Conservation (phyloP, 169 alveolate genomes). For the Plasmodium fragile region DNA sequence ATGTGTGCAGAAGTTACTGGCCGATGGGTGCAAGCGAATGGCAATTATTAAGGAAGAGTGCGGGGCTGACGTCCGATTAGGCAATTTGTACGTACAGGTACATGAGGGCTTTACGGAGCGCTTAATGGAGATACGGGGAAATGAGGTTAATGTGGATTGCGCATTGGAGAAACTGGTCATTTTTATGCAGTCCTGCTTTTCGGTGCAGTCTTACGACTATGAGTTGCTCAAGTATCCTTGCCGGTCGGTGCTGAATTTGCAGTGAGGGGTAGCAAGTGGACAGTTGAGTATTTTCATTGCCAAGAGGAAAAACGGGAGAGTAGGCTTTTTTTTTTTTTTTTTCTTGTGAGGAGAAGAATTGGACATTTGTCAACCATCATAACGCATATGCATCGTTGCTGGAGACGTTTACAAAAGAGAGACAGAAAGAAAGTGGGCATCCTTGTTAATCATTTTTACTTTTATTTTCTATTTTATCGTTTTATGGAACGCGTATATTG, state of each 20-base stretch:
- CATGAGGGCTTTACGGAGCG: conserved; percentile 68
- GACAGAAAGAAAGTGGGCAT: background rate
- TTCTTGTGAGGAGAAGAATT: background rate
- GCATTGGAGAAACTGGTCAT: conserved; percentile 55
- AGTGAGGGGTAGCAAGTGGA: conserved; percentile 1
- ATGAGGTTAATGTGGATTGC: conserved; percentile 60
- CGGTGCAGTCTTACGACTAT: conserved; percentile 60
- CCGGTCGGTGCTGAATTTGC: conserved; percentile 55
- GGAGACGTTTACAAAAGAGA: background rate
- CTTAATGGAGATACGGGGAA: conserved; percentile 68
- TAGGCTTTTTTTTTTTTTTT: background rate
- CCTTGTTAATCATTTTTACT: background rate
- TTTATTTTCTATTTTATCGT: background rate
- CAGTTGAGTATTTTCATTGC: background rate
- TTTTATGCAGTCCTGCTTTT: conserved; percentile 67
- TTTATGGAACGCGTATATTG: background rate
- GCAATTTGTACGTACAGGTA: conserved; percentile 53
- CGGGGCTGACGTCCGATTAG: conserved; percentile 63
- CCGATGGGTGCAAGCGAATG: conserved; percentile 66
- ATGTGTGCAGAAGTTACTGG: conserved; percentile 53
- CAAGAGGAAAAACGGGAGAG: background rate
- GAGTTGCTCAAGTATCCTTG: conserved; percentile 47
- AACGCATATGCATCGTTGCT: background rate
- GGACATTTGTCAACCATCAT: background rate
- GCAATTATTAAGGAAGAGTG: conserved; percentile 64